A percentile compares a stretch with the other conserved stretches of the same genome.
These are phyloP conservation scores for Neofusicoccum sp. DNA, from an alignment of 2,329 filamentous ascomycete genomes.

Conservation along the genomic window DNA sequence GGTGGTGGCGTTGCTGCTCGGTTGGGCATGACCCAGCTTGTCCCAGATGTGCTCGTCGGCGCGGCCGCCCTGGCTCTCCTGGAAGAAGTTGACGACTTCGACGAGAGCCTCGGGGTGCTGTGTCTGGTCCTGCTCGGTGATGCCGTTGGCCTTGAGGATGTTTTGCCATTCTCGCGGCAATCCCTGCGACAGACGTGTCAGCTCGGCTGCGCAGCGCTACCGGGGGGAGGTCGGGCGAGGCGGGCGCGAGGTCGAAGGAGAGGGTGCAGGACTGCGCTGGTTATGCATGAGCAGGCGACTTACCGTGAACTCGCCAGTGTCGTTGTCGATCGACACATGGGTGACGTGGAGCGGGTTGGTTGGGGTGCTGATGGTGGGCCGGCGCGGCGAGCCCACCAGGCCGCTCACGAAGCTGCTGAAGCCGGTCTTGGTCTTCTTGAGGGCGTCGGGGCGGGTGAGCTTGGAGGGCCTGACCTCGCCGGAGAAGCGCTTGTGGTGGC, in stretches of 20 bases:
- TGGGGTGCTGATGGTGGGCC: constrained; percentile 93
- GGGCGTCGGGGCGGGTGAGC: constrained; percentile 37
- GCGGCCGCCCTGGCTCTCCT: constrained; percentile 82
- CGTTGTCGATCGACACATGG: constrained; percentile 95
- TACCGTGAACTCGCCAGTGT: constrained; percentile 95
- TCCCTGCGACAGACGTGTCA: constrained; percentile 58
- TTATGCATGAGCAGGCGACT: constrained; percentile 26
- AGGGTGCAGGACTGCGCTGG: constrained; percentile 12
- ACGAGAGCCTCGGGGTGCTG: constrained; percentile 95
- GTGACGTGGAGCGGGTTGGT: constrained; percentile 98
- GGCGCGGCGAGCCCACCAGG: constrained; percentile 68
- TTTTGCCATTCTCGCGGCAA: constrained; percentile 98
- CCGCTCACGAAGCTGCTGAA: constrained; percentile 44
- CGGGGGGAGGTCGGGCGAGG: neutral
- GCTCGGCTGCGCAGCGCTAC: neutral
- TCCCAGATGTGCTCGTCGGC: constrained; percentile 89
- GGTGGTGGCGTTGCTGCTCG: constrained; percentile 39
- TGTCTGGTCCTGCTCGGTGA: constrained; percentile 92
- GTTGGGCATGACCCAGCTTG: constrained; percentile 88
- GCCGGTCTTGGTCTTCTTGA: constrained; percentile 43
- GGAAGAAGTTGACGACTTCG: constrained; percentile 95
- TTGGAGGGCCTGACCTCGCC: constrained; percentile 37
- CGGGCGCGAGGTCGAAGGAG: constrained; percentile 8
- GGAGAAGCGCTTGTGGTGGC: constrained; percentile 43
- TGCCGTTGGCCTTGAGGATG: constrained; percentile 91